Conservation (phyloP, 805 yeast genomes). For the Wickerhamiella shivajii region DNA sequence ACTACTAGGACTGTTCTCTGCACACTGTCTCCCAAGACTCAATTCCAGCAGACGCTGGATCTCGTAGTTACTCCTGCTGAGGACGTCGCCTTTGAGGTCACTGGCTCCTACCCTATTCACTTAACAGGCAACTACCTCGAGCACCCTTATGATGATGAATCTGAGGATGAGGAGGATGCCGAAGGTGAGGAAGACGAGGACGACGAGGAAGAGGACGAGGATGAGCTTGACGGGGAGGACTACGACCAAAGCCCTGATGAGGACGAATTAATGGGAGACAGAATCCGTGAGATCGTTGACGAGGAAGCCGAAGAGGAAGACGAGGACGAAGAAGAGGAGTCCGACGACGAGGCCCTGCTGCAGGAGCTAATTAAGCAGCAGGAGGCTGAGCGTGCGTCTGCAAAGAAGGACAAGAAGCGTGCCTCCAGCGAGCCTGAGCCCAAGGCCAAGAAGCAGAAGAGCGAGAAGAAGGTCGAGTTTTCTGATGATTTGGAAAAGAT, state of each 20-base stretch:
- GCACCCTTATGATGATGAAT: constrained; percentile 75
- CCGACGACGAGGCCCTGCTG: constrained; percentile 21
- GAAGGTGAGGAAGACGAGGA: constrained; percentile 30
- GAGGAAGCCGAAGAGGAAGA: constrained; percentile 39
- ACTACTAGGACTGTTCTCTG: constrained; percentile 78
- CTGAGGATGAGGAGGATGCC: constrained; percentile 36
- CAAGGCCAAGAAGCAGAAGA: constrained; percentile 28
- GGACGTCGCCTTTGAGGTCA: constrained; percentile 84
- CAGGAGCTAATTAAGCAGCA: constrained; percentile 21
- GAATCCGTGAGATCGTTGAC: constrained; percentile 35
- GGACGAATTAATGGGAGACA: constrained; percentile 18
- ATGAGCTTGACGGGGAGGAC: constrained; percentile 39
- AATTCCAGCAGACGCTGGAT: constrained; percentile 73
- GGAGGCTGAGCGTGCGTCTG: constrained; percentile 15
- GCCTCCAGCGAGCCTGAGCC: constrained; percentile 22
- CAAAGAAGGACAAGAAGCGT: constrained; percentile 25
- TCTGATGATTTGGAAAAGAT: constrained; percentile 87
- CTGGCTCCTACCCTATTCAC: constrained; percentile 90
- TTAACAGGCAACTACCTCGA: constrained; percentile 90
- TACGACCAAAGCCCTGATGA: constrained; percentile 31
- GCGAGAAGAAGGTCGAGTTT: constrained; percentile 75
- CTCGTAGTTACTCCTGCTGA: constrained; percentile 85
- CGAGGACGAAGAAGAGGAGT: constrained; percentile 25
- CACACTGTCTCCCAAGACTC: constrained; percentile 71
- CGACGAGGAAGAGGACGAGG: constrained; percentile 22